Evolutionary conservation across 495 filamentous ascomycete species (phyloP).

Genomic region (Aspergillus cristatus): DNA sequence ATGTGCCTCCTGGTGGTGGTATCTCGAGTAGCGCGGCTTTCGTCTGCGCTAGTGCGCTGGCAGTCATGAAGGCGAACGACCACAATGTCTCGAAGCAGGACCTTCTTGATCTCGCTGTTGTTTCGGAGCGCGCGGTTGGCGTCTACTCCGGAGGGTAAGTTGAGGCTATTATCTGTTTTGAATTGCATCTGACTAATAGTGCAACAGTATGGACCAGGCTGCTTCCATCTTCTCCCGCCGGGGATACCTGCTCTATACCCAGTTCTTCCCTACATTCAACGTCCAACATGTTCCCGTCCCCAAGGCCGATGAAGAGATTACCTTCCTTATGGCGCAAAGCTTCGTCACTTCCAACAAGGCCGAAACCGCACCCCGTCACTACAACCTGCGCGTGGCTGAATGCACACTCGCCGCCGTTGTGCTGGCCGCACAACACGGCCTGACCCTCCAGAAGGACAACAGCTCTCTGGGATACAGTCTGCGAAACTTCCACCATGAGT

Average conservation of each 20-base stretch:
- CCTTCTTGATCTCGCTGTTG: constrained; percentile 81
- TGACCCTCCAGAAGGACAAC: constrained; percentile 67
- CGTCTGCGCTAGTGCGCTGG: constrained; percentile 81
- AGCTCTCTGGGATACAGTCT: constrained; percentile 78
- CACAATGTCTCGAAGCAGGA: constrained; percentile 81
- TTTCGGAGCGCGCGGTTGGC: constrained; percentile 87
- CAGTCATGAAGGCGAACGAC: constrained; percentile 80
- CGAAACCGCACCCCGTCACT: constrained; percentile 82
- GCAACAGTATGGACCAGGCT: constrained; percentile 79
- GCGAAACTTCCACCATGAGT: constrained; percentile 74
- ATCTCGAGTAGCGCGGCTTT: constrained; percentile 92
- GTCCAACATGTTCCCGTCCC: constrained; percentile 79
- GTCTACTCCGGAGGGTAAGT: constrained; percentile 90
- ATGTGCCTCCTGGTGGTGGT: constrained; percentile 83
- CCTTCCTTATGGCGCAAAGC: constrained; percentile 88
- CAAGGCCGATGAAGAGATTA: constrained; percentile 67
- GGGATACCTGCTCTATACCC: constrained; percentile 82
- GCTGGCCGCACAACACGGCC: constrained; percentile 49
- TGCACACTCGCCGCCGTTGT: constrained; percentile 80
- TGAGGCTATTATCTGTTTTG: not conserved
- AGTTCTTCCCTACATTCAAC: constrained; percentile 72
- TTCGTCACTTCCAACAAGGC: constrained; percentile 93
- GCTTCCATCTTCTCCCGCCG: constrained; percentile 85
- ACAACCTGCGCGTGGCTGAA: constrained; percentile 95
- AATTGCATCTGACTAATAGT: not conserved